A percentile compares a stretch with the other conserved stretches of the same genome.
Evolutionary conservation across 345 rosid species (phyloP).

Genomic region (Crucihimalaya himalaica): DNA sequence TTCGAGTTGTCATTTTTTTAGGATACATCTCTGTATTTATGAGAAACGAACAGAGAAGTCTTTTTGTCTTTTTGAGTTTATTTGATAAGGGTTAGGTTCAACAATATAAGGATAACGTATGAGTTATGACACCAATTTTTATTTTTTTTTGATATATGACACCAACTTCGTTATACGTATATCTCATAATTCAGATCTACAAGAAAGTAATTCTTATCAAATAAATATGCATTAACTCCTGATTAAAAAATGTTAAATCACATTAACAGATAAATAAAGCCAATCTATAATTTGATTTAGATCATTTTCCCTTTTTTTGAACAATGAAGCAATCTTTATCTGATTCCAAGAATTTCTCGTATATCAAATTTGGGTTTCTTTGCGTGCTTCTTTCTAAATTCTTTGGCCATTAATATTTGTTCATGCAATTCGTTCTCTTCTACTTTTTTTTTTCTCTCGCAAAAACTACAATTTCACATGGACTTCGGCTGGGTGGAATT

Average conservation of each 20-base stretch:
- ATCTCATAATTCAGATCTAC: background rate
- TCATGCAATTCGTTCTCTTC: background rate
- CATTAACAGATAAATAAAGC: background rate
- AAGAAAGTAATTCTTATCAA: background rate
- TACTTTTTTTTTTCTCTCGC: background rate
- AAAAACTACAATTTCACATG: background rate
- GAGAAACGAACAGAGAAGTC: constrained; percentile 7
- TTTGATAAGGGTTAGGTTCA: constrained; percentile 25
- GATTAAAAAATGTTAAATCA: background rate
- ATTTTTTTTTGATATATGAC: no score
- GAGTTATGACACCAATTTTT: background rate
- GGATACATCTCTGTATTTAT: constrained; percentile 18
- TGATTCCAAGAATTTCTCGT: constrained; percentile 20
- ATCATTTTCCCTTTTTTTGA: background rate
- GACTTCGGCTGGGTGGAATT: background rate
- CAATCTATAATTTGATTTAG: background rate
- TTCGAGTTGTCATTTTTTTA: background rate
- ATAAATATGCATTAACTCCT: background rate
- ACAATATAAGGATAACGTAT: background rate
- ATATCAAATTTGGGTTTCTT: constrained; percentile 22
- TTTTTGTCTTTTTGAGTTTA: constrained; percentile 17
- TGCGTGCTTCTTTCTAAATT: constrained; percentile 16
- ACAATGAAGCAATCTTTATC: constrained; percentile 28
- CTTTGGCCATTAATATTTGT: constrained; percentile 24
- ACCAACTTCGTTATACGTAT: background rate